phyloP scores from a whole-genome alignment of 2,329 filamentous ascomycete genomes.

The Pseudogymnoascus sp. region DNA sequence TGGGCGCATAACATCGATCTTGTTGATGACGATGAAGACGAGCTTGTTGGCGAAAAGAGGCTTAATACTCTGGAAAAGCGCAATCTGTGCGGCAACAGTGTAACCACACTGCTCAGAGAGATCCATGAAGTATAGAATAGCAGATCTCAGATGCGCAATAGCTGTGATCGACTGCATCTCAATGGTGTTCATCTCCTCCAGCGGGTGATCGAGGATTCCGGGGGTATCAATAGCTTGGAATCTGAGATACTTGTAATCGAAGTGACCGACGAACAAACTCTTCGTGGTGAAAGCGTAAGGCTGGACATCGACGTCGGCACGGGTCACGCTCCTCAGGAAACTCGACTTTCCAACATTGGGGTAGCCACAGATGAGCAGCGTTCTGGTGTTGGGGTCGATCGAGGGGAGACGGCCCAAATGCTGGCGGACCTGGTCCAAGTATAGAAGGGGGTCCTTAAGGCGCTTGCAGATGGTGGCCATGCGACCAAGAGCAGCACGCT shows the following conservation, averaged over 20 bases:
- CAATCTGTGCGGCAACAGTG: conserved; percentile 84
- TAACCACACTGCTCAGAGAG: conserved; percentile 95
- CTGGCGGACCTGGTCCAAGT: conserved; percentile 93
- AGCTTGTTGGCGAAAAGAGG: conserved; percentile 96
- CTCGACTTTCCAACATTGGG: conserved; percentile 97
- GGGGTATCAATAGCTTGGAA: conserved; percentile 95
- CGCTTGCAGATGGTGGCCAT: conserved; percentile 97
- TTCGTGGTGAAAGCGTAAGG: conserved; percentile 99
- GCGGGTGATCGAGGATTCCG: conserved; percentile 93
- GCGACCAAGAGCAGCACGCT: conserved; percentile 88
- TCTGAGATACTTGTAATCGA: conserved; percentile 89
- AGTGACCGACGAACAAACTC: conserved; percentile 93
- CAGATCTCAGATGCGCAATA: conserved; percentile 90
- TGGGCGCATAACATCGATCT: conserved; percentile 85
- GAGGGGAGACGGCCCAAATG: conserved; percentile 93
- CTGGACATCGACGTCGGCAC: conserved; percentile 93
- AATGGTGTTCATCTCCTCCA: conserved; percentile 99
- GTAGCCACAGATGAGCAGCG: conserved; percentile 92
- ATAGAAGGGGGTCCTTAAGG: conserved; percentile 87
- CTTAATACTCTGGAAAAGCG: conserved; percentile 93
- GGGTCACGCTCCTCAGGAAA: conserved; percentile 84
- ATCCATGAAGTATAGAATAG: conserved; percentile 98
- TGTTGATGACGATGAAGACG: conserved; percentile 95
- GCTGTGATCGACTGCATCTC: conserved; percentile 99
- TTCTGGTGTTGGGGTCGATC: conserved; percentile 97